Conservation (phyloP, 169 alveolate genomes). For the Cryptosporidium canis region DNA sequence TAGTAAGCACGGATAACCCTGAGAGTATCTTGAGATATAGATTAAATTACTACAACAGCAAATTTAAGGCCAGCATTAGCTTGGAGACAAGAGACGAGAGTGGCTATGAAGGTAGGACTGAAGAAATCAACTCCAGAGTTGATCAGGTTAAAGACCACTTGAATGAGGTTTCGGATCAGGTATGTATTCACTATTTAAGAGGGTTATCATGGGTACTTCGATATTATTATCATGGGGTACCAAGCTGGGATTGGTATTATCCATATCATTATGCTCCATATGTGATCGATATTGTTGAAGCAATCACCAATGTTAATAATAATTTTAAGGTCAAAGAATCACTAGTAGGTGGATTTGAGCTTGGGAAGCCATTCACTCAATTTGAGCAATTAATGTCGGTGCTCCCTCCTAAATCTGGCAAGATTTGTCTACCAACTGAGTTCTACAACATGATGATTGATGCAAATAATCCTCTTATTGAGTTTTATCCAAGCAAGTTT, state of each 20-base stretch:
- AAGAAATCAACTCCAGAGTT: background rate
- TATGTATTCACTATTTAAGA: slow-evolving; percentile 87
- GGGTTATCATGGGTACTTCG: slow-evolving; percentile 96
- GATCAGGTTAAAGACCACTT: slow-evolving; percentile 5
- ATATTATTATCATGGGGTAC: slow-evolving; percentile 92
- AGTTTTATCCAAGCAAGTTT: slow-evolving; percentile 83
- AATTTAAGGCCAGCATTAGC: slow-evolving; percentile 1
- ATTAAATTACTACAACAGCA: slow-evolving; percentile 20
- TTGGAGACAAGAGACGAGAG: background rate
- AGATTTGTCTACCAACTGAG: slow-evolving; percentile 89
- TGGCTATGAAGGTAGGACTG: background rate
- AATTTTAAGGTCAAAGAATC: slow-evolving; percentile 8
- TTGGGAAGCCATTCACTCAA: slow-evolving; percentile 93
- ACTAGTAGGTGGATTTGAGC: background rate
- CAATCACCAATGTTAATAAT: background rate
- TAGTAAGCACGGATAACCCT: background rate
- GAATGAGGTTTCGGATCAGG: slow-evolving; percentile 25
- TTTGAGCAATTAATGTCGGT: slow-evolving; percentile 96
- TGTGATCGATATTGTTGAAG: slow-evolving; percentile 87
- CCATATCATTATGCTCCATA: slow-evolving; percentile 99
- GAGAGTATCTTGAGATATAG: slow-evolving; percentile 20
- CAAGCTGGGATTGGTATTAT: slow-evolving; percentile 98
- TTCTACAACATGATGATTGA: slow-evolving; percentile 81
- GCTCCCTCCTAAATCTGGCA: slow-evolving; percentile 94
- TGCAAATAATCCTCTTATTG: slow-evolving; percentile 79